Conservation (phyloP, 2,329 filamentous ascomycete species). For the Penicillium crustosum region DNA sequence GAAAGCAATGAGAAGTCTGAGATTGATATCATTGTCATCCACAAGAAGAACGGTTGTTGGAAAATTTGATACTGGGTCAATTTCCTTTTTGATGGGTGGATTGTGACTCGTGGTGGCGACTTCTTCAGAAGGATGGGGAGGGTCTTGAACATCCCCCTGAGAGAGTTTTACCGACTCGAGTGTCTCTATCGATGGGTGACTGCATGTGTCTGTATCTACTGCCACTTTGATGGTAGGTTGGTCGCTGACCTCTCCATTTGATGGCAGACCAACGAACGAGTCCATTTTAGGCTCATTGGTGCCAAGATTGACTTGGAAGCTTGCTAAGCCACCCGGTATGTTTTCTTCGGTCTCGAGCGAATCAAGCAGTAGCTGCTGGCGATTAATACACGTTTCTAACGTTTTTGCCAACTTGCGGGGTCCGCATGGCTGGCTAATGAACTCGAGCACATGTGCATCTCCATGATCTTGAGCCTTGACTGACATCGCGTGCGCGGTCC, state of each 20-base stretch:
- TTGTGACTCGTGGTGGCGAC: not conserved
- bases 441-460: slow-evolving; percentile 26
- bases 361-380: slow-evolving; percentile 3
- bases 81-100: no score
- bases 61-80: not conserved
- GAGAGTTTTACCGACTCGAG: not conserved
- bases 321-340: not conserved
- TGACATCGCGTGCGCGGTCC: slow-evolving; percentile 21
- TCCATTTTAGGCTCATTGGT: not conserved
- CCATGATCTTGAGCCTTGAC: not conserved
- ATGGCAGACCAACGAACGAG: not conserved
- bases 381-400: slow-evolving; percentile 18
- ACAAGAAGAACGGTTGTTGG: slow-evolving; percentile 31
- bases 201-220: not conserved
- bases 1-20: slow-evolving; percentile 32
- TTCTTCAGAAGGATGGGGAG: not conserved
- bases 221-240: not conserved
- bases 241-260: not conserved
- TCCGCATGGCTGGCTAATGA: slow-evolving; percentile 35
- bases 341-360: not conserved
- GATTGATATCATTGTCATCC: slow-evolving; percentile 40
- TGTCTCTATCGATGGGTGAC: no score
- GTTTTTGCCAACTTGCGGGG: slow-evolving; percentile 33
- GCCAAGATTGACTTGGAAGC: not conserved
- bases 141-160: not conserved